Evolutionary conservation across 331 rosid species (phyloP), one percentile per base, ranked within the genome.

Genomic region (Acacia pycnantha): DNA sequence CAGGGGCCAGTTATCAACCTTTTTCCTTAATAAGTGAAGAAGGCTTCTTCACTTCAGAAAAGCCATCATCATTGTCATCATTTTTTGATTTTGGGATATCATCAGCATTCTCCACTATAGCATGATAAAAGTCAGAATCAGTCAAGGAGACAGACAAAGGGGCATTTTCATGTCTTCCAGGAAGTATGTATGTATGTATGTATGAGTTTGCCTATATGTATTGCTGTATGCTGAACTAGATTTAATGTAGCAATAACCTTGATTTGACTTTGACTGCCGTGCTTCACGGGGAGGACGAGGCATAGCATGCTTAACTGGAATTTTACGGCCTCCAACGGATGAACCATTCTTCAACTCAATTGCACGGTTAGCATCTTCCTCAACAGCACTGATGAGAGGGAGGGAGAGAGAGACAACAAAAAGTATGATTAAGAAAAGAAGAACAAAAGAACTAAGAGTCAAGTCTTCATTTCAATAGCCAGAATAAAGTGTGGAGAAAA

Each of bases 251-350:
- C 47, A 77, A 78, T 67, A 85, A 96, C 98, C 99, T 94, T 87
- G 89, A 82, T 72, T 81, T 82, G 83, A 87, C 88, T 94, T 96
- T 46, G 92, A 85, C 29, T 87, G 73, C 18, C 99, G 83, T 47
- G 84, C 90, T 79, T 92, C 94, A 66, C 89, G 93, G 51, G 97
- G 40, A 68, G 98, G 93, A 80, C 98, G 98, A 61, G 93, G 97
- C 88, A 76, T 88, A 70, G 99, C 99, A 79, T 88, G 92, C 90
- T 95, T 95, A 61, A 91, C 98, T 16, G 82, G 77, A 82, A 93
- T 82, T 88, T 89, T 95, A 69, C 98, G 92, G 74, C 92, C 97
- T 50, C 88, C 99, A 81, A 92, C 73, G 21, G 92, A 89, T 40
- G 86, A 79, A 70, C 89, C 92, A 76, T 92, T 89, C 94, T 91